phyloP scores from a whole-genome alignment of 352 stramenopile species.

The Phytophthora pseudosyringae region DNA sequence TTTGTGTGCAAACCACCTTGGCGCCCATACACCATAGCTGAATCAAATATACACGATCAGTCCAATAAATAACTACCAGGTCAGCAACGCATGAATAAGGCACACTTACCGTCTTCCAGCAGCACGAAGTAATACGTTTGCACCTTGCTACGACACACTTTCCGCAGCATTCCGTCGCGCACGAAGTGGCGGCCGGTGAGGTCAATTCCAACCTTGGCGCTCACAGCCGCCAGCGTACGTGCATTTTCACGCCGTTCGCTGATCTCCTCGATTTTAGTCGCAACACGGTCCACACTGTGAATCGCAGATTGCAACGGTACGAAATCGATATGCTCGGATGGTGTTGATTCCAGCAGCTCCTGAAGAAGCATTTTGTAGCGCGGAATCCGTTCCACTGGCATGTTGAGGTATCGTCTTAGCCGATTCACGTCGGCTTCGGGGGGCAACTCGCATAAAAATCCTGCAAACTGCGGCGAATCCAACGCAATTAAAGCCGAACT shows the following conservation, averaged over 20 bases:
- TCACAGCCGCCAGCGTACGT: slow-evolving; percentile 65
- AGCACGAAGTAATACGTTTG: slow-evolving; percentile 88
- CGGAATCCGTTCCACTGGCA: slow-evolving; percentile 88
- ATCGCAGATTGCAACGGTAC: slow-evolving; percentile 75
- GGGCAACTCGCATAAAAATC: slow-evolving; percentile 77
- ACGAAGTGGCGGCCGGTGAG: slow-evolving; percentile 70
- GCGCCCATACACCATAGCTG: slow-evolving; percentile 79
- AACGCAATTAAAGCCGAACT: slow-evolving; percentile 72
- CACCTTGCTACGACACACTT: slow-evolving; percentile 87
- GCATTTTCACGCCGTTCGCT: slow-evolving; percentile 75
- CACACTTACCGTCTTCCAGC: slow-evolving; percentile 75
- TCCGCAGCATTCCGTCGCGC: slow-evolving; percentile 80
- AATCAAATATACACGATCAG: slow-evolving; percentile 2
- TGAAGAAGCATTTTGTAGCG: slow-evolving; percentile 87
- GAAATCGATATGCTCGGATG: slow-evolving; percentile 76
- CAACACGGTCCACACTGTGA: slow-evolving; percentile 75
- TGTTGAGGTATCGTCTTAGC: slow-evolving; percentile 82
- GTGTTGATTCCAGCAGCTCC: slow-evolving; percentile 74
- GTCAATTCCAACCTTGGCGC: slow-evolving; percentile 71
- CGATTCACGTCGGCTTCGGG: slow-evolving; percentile 65
- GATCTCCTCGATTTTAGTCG: slow-evolving; percentile 83
- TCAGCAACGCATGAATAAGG: neutral
- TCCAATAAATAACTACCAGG: neutral
- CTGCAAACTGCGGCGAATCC: slow-evolving; percentile 74
- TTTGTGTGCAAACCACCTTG: slow-evolving; percentile 75